phyloP scores from a whole-genome alignment of 352 stramenopile species.

The Phytophthora fragariaefolia region DNA sequence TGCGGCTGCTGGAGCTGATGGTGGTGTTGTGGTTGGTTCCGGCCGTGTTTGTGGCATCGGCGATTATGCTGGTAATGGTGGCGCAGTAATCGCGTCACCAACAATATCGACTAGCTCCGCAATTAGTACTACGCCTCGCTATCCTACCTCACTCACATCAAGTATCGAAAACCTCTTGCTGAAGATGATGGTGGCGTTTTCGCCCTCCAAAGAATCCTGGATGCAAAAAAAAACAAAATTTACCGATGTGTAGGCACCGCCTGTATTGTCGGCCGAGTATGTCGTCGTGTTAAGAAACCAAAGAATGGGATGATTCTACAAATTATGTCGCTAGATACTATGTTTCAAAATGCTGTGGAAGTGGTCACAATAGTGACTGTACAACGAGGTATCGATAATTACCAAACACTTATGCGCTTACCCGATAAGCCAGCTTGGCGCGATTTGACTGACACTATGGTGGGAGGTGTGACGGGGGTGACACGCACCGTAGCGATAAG shows the following conservation, averaged over 20 bases:
- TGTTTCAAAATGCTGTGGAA: conserved; percentile 17
- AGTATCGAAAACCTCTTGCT: background rate
- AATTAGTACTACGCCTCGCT: background rate
- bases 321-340: conserved; percentile 4
- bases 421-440: background rate
- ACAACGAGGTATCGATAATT: background rate
- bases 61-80: background rate
- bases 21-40: no score
- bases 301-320: background rate
- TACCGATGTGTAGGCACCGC: conserved; percentile 14
- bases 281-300: background rate
- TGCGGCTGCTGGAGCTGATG: no score
- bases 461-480: no score
- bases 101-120: background rate
- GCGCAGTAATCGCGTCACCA: background rate
- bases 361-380: background rate
- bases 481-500: no score
- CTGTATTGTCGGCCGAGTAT: background rate
- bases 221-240: conserved; percentile 20
- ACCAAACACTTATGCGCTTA: background rate
- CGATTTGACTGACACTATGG: conserved; percentile 16
- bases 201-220: conserved; percentile 12
- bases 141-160: background rate
- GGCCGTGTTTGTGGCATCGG: no score
- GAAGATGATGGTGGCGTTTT: conserved; percentile 12